These are phyloP conservation scores for Cucurbita maxima DNA, from an alignment of 306 rosid genomes.

Conservation along the genomic window DNA sequence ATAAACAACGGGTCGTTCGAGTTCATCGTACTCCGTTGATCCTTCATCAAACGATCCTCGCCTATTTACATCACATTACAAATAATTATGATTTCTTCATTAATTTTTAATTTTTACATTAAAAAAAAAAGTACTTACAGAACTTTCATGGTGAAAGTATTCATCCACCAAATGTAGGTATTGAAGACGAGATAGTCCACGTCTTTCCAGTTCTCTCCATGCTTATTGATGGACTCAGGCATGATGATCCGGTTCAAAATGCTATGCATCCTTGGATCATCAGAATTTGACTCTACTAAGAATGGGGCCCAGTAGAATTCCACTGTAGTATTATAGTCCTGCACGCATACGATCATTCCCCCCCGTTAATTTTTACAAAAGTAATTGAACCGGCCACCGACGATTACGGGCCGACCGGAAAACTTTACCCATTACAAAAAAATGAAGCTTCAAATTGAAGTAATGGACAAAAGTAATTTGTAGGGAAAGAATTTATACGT, in stretches of 20 bases:
- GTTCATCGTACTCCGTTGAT: constrained; percentile 57
- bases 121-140: constrained; percentile 34
- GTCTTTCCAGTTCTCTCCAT: constrained; percentile 60
- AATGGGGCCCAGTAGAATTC: constrained; percentile 98
- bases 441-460: not conserved
- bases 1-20: constrained; percentile 51
- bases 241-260: constrained; percentile 68
- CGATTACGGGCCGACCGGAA: not conserved
- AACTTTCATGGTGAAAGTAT: constrained; percentile 61
- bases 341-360: not conserved
- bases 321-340: constrained; percentile 78
- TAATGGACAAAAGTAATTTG: not conserved
- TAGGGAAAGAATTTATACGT: constrained; percentile 29
- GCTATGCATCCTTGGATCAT: constrained; percentile 79
- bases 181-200: constrained; percentile 76
- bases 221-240: constrained; percentile 83
- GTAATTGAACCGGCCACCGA: not conserved
- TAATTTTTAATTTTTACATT: too few relatives aligned
- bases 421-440: not conserved
- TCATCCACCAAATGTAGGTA: constrained; percentile 99
- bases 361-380: too few relatives aligned
- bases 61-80: constrained; percentile 15
- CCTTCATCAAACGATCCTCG: constrained; percentile 84
- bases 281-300: constrained; percentile 89
- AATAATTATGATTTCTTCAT: too few relatives aligned